Evolutionary conservation across 2,329 filamentous ascomycete genomes (phyloP).

Genomic region (Cytospora leucostoma): DNA sequence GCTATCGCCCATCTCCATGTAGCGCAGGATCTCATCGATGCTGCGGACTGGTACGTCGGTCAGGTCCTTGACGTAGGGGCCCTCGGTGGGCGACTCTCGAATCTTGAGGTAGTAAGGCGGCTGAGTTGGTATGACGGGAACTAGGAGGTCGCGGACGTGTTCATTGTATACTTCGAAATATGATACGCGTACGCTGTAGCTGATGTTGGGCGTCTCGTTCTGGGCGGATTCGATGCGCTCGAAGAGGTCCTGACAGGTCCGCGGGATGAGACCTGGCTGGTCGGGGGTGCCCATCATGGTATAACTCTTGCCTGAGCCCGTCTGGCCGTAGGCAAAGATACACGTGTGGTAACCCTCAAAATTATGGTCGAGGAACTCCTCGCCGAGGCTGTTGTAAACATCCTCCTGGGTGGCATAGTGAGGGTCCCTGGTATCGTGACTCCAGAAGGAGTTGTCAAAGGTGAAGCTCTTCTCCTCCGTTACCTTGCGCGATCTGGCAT

Average conservation of each 20-base stretch:
- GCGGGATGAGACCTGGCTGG: constrained; percentile 86
- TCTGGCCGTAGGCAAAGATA: constrained; percentile 98
- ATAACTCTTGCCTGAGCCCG: constrained; percentile 95
- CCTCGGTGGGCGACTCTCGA: constrained; percentile 90
- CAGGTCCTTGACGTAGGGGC: constrained; percentile 94
- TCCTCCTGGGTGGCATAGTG: constrained; percentile 93
- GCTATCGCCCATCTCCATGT: constrained; percentile 86
- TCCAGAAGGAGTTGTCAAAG: constrained; percentile 99
- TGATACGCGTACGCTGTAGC: constrained; percentile 94
- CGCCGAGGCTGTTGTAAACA: constrained; percentile 89
- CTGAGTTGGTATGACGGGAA: constrained; percentile 68
- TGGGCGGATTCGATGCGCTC: constrained; percentile 79
- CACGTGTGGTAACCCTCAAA: constrained; percentile 99
- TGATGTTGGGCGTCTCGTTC: constrained; percentile 84
- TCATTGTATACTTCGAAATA: constrained; percentile 99
- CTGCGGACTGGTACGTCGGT: constrained; percentile 90
- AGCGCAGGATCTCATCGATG: constrained; percentile 81
- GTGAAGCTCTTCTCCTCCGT: constrained; percentile 89
- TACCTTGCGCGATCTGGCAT: constrained; percentile 68
- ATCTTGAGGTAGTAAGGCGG: constrained; percentile 94
- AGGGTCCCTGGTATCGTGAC: constrained; percentile 73
- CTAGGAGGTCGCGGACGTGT: constrained; percentile 90
- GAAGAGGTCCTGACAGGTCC: constrained; percentile 95
- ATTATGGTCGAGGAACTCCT: constrained; percentile 98
- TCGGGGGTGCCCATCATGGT: constrained; percentile 93